These are phyloP conservation scores for Cyberlindnera subsufficiens DNA, from an alignment of 805 yeast species.

Conservation along the genomic window DNA sequence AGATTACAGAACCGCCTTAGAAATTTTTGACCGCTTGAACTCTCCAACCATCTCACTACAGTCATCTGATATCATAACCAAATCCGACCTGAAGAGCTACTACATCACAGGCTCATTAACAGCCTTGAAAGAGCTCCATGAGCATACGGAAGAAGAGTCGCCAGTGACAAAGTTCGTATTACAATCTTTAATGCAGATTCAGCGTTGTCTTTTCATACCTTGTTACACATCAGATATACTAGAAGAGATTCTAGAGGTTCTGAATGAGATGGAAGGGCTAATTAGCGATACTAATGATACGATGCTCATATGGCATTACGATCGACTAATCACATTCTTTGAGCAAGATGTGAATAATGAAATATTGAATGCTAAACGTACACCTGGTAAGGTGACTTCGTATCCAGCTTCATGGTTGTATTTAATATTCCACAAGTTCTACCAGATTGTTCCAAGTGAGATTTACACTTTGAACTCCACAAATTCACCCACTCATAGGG, in stretches of 20 bases:
- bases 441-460: conserved; percentile 17
- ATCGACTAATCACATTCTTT: conserved; percentile 7
- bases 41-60: conserved; percentile 15
- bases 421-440: conserved; percentile 11
- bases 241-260: conserved; percentile 12
- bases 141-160: conserved; percentile 8
- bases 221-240: conserved; percentile 13
- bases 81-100: conserved; percentile 7
- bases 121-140: conserved; percentile 13
- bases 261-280: conserved; percentile 6
- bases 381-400: conserved; percentile 9
- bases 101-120: conserved; percentile 14
- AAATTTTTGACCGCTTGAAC: conserved; percentile 2
- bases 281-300: conserved; percentile 9
- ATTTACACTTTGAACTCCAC: conserved; percentile 6
- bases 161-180: conserved; percentile 14
- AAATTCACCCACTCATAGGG: conserved; percentile 9
- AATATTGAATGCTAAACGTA: background rate
- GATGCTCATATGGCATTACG: conserved; percentile 3
- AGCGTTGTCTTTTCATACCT: conserved; percentile 15
- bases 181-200: conserved; percentile 1
- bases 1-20: conserved; percentile 6
- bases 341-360: conserved; percentile 3
- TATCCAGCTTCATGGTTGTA: conserved; percentile 15
- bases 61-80: conserved; percentile 9